Evolutionary conservation across 2,329 filamentous ascomycete genomes (phyloP).

Genomic region (Rosellinia necatrix): DNA sequence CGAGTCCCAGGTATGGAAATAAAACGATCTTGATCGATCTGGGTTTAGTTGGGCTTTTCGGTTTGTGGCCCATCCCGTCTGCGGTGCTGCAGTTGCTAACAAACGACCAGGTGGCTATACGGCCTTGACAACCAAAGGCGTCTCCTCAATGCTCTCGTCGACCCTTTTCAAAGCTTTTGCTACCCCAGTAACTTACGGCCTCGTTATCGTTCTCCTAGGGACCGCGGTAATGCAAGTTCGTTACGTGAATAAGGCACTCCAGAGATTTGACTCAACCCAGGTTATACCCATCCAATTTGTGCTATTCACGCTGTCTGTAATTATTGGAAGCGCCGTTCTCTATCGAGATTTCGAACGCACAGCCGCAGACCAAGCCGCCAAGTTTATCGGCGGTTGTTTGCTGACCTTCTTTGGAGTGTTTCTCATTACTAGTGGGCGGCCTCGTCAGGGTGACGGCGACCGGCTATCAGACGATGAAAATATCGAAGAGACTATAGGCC

Average conservation of each 20-base stretch:
- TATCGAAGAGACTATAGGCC: slow-evolving; percentile 66
- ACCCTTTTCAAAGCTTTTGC: slow-evolving; percentile 87
- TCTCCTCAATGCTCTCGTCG: slow-evolving; percentile 91
- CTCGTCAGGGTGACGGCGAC: slow-evolving; percentile 60
- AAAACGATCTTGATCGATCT: slow-evolving; percentile 89
- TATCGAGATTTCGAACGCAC: slow-evolving; percentile 95
- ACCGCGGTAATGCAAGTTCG: slow-evolving; percentile 97
- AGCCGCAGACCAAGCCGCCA: slow-evolving; percentile 71
- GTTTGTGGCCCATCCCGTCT: slow-evolving; percentile 47
- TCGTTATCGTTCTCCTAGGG: slow-evolving; percentile 76
- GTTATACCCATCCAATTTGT: slow-evolving; percentile 99
- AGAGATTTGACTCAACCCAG: slow-evolving; percentile 94
- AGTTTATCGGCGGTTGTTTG: slow-evolving; percentile 88
- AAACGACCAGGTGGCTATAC: slow-evolving; percentile 78
- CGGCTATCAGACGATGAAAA: slow-evolving; percentile 63
- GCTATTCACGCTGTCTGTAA: slow-evolving; percentile 92
- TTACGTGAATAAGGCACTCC: slow-evolving; percentile 86
- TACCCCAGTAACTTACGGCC: slow-evolving; percentile 87
- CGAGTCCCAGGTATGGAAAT: slow-evolving; percentile 82
- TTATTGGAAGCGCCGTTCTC: slow-evolving; percentile 87
- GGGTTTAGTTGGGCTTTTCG: slow-evolving; percentile 90
- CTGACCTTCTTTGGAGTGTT: slow-evolving; percentile 97
- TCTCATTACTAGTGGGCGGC: slow-evolving; percentile 86
- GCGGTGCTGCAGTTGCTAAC: slow-evolving; percentile 7
- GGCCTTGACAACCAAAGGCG: slow-evolving; percentile 93